Conservation (phyloP, 306 rosid genomes). For the Medicago arabica region DNA sequence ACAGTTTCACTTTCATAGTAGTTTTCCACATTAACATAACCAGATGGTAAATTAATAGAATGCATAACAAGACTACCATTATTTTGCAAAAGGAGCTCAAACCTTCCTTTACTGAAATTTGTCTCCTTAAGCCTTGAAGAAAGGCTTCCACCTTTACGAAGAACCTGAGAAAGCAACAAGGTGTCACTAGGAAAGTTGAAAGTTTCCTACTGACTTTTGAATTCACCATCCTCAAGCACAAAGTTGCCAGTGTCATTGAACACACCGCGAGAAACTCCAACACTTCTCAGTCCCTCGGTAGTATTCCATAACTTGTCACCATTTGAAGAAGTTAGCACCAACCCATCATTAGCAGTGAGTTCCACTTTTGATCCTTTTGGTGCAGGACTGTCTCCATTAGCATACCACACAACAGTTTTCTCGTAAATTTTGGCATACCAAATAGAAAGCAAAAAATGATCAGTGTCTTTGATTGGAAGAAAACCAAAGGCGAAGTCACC, state of each 20-base stretch:
- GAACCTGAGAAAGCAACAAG: conserved; percentile 55
- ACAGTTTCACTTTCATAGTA: conserved; percentile 33
- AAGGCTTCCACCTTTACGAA: conserved; percentile 41
- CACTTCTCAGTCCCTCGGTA: neutral
- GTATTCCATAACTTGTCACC: conserved; percentile 38
- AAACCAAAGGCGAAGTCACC: neutral
- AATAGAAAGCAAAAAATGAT: conserved; percentile 51
- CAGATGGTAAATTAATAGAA: conserved; percentile 46
- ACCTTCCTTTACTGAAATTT: conserved; percentile 51
- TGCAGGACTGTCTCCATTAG: conserved; percentile 40
- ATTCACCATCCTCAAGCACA: conserved; percentile 39
- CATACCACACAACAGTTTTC: conserved; percentile 60
- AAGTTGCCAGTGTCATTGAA: conserved; percentile 58
- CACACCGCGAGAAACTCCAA: conserved; percentile 29
- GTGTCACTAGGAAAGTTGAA: conserved; percentile 50
- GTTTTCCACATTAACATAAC: conserved; percentile 8
- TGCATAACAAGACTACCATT: conserved; percentile 51
- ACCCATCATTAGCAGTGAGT: conserved; percentile 43
- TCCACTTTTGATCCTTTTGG: conserved; percentile 52
- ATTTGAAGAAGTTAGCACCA: conserved; percentile 47
- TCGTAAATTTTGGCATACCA: conserved; percentile 56
- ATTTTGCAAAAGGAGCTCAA: conserved; percentile 41
- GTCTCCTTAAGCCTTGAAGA: conserved; percentile 39
- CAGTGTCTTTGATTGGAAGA: neutral
- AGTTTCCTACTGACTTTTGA: conserved; percentile 50